Conservation (phyloP, 73 alveolate genomes). For the Durusdinium trenchii region DNA sequence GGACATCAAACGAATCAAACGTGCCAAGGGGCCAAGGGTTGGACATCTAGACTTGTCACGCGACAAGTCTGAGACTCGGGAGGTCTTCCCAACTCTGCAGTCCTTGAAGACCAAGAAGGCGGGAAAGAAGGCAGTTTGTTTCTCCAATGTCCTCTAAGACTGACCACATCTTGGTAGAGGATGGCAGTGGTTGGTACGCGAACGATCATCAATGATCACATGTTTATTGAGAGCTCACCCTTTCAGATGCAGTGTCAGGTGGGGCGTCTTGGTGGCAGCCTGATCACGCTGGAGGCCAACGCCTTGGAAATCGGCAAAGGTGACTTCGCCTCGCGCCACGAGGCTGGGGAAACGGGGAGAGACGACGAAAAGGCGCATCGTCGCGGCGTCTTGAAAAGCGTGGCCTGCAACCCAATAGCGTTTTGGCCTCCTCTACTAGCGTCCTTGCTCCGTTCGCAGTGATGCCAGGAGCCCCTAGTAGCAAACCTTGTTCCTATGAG, state of each 20-base stretch:
- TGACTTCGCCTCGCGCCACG: conserved; percentile 80
- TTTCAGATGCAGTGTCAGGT: conserved; percentile 31
- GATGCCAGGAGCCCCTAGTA: no score
- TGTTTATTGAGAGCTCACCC: no score
- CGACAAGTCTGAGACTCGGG: background rate
- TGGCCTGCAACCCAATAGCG: no score
- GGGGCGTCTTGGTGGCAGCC: conserved; percentile 82
- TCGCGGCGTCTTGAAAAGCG: no score
- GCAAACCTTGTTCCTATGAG: no score
- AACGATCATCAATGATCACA: background rate
- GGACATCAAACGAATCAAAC: background rate
- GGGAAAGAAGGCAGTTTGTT: background rate
- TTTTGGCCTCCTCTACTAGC: no score
- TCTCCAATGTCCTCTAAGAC: no score
- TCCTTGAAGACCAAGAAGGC: conserved; percentile 34
- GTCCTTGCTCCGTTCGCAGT: no score
- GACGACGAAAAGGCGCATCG: no score
- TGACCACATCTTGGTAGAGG: background rate
- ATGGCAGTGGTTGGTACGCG: background rate
- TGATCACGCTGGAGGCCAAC: conserved; percentile 58
- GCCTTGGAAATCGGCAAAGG: conserved; percentile 68
- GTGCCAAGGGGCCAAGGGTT: no score
- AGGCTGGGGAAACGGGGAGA: no score
- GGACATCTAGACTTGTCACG: background rate
- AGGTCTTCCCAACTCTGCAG: conserved; percentile 54